Percentiles rank a stretch among this genome's conserved stretches.
These are phyloP conservation scores for Cryptococcus wingfieldii DNA, from an alignment of 1,284 basidiomycete species.

Conservation along the genomic window DNA sequence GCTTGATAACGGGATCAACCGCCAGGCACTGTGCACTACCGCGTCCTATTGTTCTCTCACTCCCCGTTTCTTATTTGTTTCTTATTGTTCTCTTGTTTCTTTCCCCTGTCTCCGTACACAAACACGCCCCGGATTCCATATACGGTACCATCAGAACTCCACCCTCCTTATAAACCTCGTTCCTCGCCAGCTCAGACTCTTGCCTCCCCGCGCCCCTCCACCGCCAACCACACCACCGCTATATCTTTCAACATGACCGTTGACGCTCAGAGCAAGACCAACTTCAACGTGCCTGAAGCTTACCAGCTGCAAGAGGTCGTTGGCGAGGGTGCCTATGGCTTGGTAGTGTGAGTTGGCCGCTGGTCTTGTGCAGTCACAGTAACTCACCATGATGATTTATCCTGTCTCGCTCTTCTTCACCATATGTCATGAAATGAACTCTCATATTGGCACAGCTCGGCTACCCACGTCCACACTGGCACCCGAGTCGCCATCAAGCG, in stretches of 20 bases:
- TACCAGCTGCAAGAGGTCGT: constrained; percentile 88
- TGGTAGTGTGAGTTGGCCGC: constrained; percentile 61
- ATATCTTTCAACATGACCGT: constrained; percentile 4
- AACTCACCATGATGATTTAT: neutral
- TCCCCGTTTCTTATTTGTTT: too few species aligned
- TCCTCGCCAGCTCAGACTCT: too few species aligned
- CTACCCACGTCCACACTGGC: constrained; percentile 72
- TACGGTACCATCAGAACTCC: too few species aligned
- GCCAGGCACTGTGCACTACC: too few species aligned
- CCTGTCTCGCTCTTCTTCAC: neutral
- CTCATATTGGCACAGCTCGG: constrained; percentile 54
- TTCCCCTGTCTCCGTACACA: too few species aligned
- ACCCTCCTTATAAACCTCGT: too few species aligned
- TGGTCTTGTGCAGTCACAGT: neutral
- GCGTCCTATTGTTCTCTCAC: too few species aligned
- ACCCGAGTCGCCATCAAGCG: constrained; percentile 85
- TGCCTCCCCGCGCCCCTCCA: neutral
- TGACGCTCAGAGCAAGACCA: constrained; percentile 12
- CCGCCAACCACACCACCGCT: neutral
- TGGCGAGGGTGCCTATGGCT: constrained; percentile 72
- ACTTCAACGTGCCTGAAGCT: constrained; percentile 52
- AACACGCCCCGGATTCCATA: too few species aligned
- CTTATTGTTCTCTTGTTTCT: too few species aligned
- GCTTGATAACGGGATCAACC: too few species aligned
- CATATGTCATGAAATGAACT: neutral